Evolutionary conservation across 495 filamentous ascomycete genomes (phyloP), one percentile per base, ranked within the genome.

Genomic region (Penicillium argentinense): DNA sequence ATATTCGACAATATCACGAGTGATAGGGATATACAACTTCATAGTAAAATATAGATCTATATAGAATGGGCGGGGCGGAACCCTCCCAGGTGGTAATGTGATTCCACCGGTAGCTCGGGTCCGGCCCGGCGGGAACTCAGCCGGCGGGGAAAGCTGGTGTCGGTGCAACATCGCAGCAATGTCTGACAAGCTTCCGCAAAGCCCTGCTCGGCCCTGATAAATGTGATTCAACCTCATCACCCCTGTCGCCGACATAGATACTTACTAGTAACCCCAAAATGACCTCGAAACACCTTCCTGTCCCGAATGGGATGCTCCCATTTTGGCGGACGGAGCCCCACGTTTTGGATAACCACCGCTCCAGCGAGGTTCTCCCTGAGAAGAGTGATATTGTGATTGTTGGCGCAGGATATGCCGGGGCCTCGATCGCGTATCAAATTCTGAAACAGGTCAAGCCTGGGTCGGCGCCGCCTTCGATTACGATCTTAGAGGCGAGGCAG

Each of bases 401-500:
- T 6, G 87, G 87, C 22, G 83, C 78, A 42, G 87, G 87, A 1
- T 86, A 89, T 42, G 84, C 86, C 7, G 87, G 87, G 0, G 72
- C 80, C 2, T 83, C 83, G 34, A 79, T 81, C 1, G 85, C 85
- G 3, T 71, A 81, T 37, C 83, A 83, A 50, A 69, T 91, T 13
- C 54, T 73, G 18, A 62, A 76, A 40, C 68, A 74, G 50, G 66
- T 59, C 32, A 44, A 60, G 47, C 51, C 59, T 0, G 51, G 72
- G 22, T 74, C 64, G 7, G 45, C 39, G n/a, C 34, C 47, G 0
- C 59, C 59, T 13, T 64, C 58, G 0, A 71, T 91, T 6, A 74
- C 90, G 2, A 84, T 93, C 71, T 66, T 95, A 3, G 89, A 95
- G 64, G 88, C 88, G 11, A 74, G 88, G 38, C 83, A 92, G 71